These are phyloP conservation scores for Wickerhamomyces chaumierensis DNA, from an alignment of 805 yeast species.

Conservation along the genomic window DNA sequence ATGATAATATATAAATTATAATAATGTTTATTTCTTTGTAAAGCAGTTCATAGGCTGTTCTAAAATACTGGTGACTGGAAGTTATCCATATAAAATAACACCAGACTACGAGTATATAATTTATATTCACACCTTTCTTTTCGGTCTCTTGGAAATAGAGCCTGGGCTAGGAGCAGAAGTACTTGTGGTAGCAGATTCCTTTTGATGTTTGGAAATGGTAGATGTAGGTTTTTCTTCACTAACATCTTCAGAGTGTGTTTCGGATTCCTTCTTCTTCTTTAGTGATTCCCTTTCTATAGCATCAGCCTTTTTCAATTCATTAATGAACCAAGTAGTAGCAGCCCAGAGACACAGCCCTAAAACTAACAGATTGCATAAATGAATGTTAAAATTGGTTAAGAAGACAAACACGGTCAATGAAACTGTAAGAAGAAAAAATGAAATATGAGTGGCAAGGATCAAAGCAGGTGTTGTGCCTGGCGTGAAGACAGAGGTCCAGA, in stretches of 20 bases:
- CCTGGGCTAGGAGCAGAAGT: not conserved
- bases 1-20: too few relatives aligned
- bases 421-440: constrained; percentile 55
- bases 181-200: constrained; percentile 1
- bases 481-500: constrained; percentile 85
- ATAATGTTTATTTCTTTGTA: too few relatives aligned
- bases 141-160: constrained; percentile 3
- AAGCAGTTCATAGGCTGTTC: too few relatives aligned
- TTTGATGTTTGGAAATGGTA: not conserved
- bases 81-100: too few relatives aligned
- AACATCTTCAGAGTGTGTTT: constrained; percentile 13
- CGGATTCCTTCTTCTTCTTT: constrained; percentile 17
- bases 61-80: too few relatives aligned
- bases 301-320: constrained; percentile 47
- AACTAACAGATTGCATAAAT: constrained; percentile 42
- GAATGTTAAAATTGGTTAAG: constrained; percentile 48
- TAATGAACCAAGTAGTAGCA: constrained; percentile 79
- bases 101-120: too few relatives aligned
- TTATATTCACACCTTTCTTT: constrained; percentile 7
- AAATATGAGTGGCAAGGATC: constrained; percentile 76
- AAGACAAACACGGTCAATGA: constrained; percentile 49
- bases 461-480: constrained; percentile 92
- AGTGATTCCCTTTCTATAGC: too few relatives aligned
- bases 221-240: not conserved
- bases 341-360: constrained; percentile 64